These are phyloP conservation scores for Paecilomyces sp. DNA, from an alignment of 2,329 filamentous ascomycete genomes.

Conservation along the genomic window DNA sequence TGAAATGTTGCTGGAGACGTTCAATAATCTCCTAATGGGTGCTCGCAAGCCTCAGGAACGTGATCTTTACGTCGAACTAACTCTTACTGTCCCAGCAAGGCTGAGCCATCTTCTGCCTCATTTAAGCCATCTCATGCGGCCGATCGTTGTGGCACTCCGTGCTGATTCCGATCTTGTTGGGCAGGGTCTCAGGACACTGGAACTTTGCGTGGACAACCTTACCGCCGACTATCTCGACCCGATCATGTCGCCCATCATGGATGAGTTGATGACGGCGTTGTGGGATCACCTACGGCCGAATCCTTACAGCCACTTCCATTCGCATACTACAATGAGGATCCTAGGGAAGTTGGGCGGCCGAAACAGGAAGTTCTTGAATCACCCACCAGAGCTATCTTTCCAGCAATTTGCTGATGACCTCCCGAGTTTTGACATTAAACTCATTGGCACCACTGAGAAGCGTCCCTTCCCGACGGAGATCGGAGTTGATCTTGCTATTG, in stretches of 20 bases:
- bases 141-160: conserved; percentile 87
- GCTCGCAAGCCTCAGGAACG: conserved; percentile 84
- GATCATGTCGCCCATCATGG: conserved; percentile 98
- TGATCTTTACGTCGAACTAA: conserved; percentile 94
- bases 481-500: conserved; percentile 81
- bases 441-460: conserved; percentile 85
- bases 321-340: conserved; percentile 96
- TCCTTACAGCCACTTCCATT: conserved; percentile 94
- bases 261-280: conserved; percentile 94
- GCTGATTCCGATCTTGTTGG: conserved; percentile 90
- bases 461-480: conserved; percentile 79
- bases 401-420: conserved; percentile 81
- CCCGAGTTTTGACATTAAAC: conserved; percentile 77
- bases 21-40: conserved; percentile 88
- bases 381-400: conserved; percentile 75
- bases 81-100: conserved; percentile 87
- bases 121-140: conserved; percentile 92
- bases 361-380: conserved; percentile 91
- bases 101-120: conserved; percentile 93
- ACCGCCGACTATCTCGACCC: conserved; percentile 97
- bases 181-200: conserved; percentile 84
- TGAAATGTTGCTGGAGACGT: conserved; percentile 94
- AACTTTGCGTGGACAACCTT: conserved; percentile 95
- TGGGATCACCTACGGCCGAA: conserved; percentile 93
- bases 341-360: conserved; percentile 91